Conservation (phyloP, 257 asterid species). For the Fraxinus anomala region DNA sequence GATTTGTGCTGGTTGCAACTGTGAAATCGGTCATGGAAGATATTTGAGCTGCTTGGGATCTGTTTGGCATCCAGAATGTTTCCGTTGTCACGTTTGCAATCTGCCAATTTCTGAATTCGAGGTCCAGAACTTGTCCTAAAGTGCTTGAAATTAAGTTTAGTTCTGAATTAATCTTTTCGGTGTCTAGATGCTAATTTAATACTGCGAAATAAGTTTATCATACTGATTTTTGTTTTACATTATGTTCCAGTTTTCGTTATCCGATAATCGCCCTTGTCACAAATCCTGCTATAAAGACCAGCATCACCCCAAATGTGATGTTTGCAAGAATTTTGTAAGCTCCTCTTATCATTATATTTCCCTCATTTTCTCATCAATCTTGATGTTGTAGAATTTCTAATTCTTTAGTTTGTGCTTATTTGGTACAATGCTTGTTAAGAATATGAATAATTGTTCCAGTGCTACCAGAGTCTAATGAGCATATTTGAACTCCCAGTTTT, state of each 20-base stretch:
- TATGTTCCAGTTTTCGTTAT: conserved; percentile 60
- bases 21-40: conserved; percentile 71
- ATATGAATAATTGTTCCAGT: background rate
- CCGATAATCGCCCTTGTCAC: conserved; percentile 63
- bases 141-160: conserved; percentile 2
- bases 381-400: background rate
- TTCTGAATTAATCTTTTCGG: background rate
- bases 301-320: conserved; percentile 83
- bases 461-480: background rate
- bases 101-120: conserved; percentile 73
- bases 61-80: conserved; percentile 91
- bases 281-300: conserved; percentile 71
- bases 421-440: background rate
- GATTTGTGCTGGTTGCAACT: conserved; percentile 78
- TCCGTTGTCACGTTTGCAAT: conserved; percentile 62
- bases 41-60: conserved; percentile 68
- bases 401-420: background rate
- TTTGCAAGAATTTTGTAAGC: conserved; percentile 77
- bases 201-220: background rate
- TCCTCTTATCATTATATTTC: conserved; percentile 1
- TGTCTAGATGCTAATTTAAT: background rate
- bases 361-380: background rate
- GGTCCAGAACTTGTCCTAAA: conserved; percentile 43
- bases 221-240: conserved; percentile 4
- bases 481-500: background rate